phyloP scores from a whole-genome alignment of 2,329 filamentous ascomycete species.

The Neocucurbitaria cava region DNA sequence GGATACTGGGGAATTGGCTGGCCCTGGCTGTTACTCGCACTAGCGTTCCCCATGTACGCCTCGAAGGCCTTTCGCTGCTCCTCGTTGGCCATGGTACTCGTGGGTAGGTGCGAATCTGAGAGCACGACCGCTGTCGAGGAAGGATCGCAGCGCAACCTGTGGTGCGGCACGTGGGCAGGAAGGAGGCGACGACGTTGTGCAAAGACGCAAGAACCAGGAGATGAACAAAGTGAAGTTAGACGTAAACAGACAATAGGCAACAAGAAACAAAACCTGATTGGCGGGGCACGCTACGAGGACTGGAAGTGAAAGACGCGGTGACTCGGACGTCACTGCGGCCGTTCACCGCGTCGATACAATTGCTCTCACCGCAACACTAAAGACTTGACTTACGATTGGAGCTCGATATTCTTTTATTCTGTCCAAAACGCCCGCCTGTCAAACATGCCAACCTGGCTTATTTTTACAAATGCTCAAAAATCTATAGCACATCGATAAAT shows the following conservation, averaged over 20 bases:
- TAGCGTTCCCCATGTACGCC: slow-evolving; percentile 37
- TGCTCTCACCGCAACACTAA: slow-evolving; percentile 3
- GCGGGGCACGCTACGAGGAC: slow-evolving; percentile 1
- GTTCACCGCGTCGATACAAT: background rate
- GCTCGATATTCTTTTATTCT: slow-evolving; percentile 32
- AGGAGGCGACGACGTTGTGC: background rate
- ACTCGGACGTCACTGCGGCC: background rate
- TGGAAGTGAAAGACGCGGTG: slow-evolving; percentile 18
- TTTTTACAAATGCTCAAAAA: slow-evolving; percentile 36
- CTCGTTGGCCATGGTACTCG: slow-evolving; percentile 34
- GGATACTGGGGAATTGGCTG: slow-evolving; percentile 28
- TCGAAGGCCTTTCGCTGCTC: slow-evolving; percentile 40
- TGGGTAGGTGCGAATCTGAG: slow-evolving; percentile 22
- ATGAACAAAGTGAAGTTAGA: slow-evolving; percentile 2
- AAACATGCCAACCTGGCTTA: slow-evolving; percentile 24
- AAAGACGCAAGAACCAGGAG: background rate
- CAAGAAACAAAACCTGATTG: background rate
- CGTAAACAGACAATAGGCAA: slow-evolving; percentile 1
- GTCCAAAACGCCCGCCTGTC: slow-evolving; percentile 36
- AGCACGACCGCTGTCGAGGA: slow-evolving; percentile 6
- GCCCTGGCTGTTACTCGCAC: slow-evolving; percentile 5
- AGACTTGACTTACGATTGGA: background rate
- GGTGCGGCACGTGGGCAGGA: slow-evolving; percentile 4
- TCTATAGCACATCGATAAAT: slow-evolving; percentile 20
- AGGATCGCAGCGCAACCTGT: slow-evolving; percentile 11